Evolutionary conservation across 2,329 filamentous ascomycete species (phyloP).

Genomic region (Trematosphaeria pertusa): DNA sequence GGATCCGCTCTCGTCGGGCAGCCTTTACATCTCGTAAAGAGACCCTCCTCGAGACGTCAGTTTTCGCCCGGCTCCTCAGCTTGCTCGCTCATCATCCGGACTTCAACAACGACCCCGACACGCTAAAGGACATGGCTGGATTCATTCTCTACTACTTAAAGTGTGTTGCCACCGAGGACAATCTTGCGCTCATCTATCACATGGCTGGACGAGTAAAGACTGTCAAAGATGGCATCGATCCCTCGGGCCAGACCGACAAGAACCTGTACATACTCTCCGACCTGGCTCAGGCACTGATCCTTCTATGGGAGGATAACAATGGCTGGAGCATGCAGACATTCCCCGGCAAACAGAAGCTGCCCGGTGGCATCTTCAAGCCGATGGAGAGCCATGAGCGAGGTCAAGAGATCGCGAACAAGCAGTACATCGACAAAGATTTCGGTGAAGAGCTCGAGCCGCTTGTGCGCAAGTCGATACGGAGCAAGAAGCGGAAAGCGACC

Average conservation of each 20-base stretch:
- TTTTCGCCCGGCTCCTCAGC: conserved; percentile 83
- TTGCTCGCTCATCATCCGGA: conserved; percentile 94
- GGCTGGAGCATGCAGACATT: conserved; percentile 87
- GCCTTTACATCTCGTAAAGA: conserved; percentile 63
- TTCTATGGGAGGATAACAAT: conserved; percentile 84
- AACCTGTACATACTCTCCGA: conserved; percentile 88
- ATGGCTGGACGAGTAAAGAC: conserved; percentile 94
- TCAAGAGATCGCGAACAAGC: conserved; percentile 84
- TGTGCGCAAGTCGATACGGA: conserved; percentile 73
- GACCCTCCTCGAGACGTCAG: conserved; percentile 73
- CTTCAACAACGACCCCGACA: conserved; percentile 68
- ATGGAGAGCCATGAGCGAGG: conserved; percentile 80
- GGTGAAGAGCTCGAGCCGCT: conserved; percentile 79
- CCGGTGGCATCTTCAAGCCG: conserved; percentile 76
- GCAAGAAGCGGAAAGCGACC: conserved; percentile 54
- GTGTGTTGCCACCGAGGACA: conserved; percentile 82
- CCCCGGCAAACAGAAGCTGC: conserved; percentile 80
- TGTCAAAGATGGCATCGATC: conserved; percentile 78
- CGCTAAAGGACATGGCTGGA: conserved; percentile 80
- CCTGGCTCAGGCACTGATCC: conserved; percentile 80
- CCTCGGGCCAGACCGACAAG: conserved; percentile 62
- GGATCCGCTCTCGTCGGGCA: conserved; percentile 82
- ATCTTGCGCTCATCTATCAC: conserved; percentile 87
- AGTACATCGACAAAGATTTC: conserved; percentile 77
- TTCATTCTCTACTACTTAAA: conserved; percentile 92